These are phyloP conservation scores for Suhomyces faveliae DNA, from an alignment of 805 yeast species.

Conservation along the genomic window DNA sequence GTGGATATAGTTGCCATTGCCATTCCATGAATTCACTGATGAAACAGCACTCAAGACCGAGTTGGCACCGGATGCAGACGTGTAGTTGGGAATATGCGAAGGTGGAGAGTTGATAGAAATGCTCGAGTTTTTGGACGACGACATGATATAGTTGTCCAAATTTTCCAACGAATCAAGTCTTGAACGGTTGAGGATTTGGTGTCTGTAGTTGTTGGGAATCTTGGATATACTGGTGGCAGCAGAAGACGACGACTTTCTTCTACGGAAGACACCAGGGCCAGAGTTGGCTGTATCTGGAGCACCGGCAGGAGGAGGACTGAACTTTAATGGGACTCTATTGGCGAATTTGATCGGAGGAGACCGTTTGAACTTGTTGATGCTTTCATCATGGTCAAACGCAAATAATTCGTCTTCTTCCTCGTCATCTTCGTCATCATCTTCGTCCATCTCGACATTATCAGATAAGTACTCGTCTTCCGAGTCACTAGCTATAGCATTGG, in stretches of 20 bases:
- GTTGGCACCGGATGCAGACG: slow-evolving; percentile 9
- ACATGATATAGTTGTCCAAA: slow-evolving; percentile 40
- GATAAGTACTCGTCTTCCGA: slow-evolving; percentile 32
- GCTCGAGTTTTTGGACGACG: slow-evolving; percentile 39
- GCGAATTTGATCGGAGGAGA: slow-evolving; percentile 43
- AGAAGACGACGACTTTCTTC: slow-evolving; percentile 33
- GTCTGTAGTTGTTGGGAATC: slow-evolving; percentile 22
- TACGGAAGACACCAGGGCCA: slow-evolving; percentile 11
- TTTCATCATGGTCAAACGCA: slow-evolving; percentile 27
- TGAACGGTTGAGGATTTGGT: slow-evolving; percentile 36
- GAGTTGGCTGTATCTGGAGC: background rate
- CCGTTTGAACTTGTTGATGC: slow-evolving; percentile 13
- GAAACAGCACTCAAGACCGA: slow-evolving; percentile 19
- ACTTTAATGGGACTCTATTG: slow-evolving; percentile 39
- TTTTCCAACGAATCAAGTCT: slow-evolving; percentile 43
- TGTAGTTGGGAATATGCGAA: slow-evolving; percentile 12
- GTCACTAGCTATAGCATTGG: slow-evolving; percentile 28
- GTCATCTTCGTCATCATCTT: slow-evolving; percentile 27
- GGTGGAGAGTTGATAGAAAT: slow-evolving; percentile 37
- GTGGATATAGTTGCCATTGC: slow-evolving; percentile 15
- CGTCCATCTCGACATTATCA: slow-evolving; percentile 34
- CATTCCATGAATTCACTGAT: slow-evolving; percentile 25
- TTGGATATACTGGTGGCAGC: slow-evolving; percentile 16
- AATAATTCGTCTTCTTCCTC: slow-evolving; percentile 24
- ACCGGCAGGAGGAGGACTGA: slow-evolving; percentile 36